A percentile compares a stretch with the other conserved stretches of the same genome.
phyloP scores from a whole-genome alignment of 1,139 yeast genomes.

The Meyerozyma elateridarum region DNA sequence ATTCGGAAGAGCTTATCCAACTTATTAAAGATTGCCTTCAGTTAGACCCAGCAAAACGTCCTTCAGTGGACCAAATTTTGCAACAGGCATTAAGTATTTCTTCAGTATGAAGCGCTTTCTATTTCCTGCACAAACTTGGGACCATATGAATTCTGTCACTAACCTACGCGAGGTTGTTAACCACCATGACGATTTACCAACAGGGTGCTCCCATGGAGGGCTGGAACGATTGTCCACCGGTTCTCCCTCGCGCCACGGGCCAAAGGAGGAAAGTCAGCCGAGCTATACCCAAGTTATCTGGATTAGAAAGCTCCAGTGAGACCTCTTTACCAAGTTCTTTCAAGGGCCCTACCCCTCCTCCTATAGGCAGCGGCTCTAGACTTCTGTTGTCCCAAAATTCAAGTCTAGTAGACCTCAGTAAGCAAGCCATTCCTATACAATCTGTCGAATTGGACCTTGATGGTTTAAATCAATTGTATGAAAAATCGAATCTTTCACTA shows the following conservation, averaged over 20 bases:
- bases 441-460: not conserved
- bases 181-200: conserved; percentile 36
- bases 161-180: too few species aligned
- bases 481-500: not conserved
- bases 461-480: not conserved
- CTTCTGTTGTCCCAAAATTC: too few species aligned
- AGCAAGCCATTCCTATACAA: too few species aligned
- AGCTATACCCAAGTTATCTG: too few species aligned
- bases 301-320: too few species aligned
- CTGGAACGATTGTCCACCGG: conserved; percentile 45
- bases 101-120: too few species aligned
- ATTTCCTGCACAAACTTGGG: conserved; percentile 1
- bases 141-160: too few species aligned
- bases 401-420: too few species aligned
- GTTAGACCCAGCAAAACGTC: conserved; percentile 57
- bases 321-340: too few species aligned
- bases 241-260: conserved; percentile 8
- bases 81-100: conserved; percentile 30
- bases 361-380: too few species aligned
- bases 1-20: conserved; percentile 50
- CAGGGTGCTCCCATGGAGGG: conserved; percentile 40
- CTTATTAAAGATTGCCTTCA: conserved; percentile 58
- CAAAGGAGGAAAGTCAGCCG: conserved; percentile 2
- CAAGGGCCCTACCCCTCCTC: too few species aligned
- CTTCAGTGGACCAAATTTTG: conserved; percentile 55